These are phyloP conservation scores for Canavalia ensiformis DNA, from an alignment of 306 rosid genomes.

Conservation along the genomic window DNA sequence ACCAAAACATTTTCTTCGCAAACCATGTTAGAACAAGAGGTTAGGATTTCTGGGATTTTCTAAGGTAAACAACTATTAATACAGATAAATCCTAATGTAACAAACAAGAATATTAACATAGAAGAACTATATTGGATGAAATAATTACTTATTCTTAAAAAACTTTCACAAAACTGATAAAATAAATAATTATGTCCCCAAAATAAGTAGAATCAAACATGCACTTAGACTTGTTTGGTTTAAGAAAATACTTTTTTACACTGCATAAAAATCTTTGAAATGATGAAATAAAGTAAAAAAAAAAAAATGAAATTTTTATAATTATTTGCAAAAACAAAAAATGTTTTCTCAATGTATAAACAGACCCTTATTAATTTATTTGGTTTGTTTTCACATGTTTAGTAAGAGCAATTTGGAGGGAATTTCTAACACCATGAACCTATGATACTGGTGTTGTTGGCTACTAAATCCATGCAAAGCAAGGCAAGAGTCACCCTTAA, in stretches of 20 bases:
- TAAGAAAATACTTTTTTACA: too few species aligned
- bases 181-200: too few species aligned
- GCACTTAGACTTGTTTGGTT: not conserved
- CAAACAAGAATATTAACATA: not conserved
- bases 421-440: not conserved
- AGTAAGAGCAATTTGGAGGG: not conserved
- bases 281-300: not conserved
- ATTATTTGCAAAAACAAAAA: not conserved
- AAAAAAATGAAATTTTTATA: too few species aligned
- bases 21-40: not conserved
- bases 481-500: not conserved
- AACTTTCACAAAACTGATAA: too few species aligned
- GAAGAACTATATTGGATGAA: not conserved
- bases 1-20: too few species aligned
- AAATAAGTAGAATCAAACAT: too few species aligned
- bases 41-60: not conserved
- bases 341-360: not conserved
- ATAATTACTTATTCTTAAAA: too few species aligned
- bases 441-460: not conserved
- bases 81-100: not conserved
- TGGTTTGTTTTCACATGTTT: not conserved
- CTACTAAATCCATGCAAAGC: slow-evolving; percentile 37
- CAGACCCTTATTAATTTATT: not conserved
- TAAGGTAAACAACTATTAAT: not conserved
- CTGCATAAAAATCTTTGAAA: not conserved